Evolutionary conservation across 2,329 filamentous ascomycete species (phyloP).

Genomic region (Ophiostoma sp.): DNA sequence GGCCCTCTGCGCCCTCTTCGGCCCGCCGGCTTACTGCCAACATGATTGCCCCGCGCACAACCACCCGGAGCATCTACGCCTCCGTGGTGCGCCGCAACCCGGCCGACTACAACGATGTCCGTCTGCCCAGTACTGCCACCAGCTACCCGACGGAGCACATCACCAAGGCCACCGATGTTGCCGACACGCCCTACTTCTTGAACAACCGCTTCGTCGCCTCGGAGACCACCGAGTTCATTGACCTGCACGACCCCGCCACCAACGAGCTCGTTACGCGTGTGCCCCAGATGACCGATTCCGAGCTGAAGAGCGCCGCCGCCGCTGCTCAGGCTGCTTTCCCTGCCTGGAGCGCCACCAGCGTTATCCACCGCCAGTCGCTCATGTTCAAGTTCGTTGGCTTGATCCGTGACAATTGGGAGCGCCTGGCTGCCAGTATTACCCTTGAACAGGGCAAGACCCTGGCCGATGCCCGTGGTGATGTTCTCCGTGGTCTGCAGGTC

Average conservation of each 20-base stretch:
- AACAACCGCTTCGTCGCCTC: conserved; percentile 77
- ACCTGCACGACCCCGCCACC: conserved; percentile 78
- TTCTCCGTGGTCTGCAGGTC: conserved; percentile 78
- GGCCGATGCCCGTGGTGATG: conserved; percentile 78
- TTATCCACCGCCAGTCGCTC: conserved; percentile 75
- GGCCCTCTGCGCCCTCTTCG: conserved; percentile 36
- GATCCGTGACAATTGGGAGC: conserved; percentile 82
- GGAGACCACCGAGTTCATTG: conserved; percentile 69
- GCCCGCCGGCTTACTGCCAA: conserved; percentile 34
- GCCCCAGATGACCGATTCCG: conserved; percentile 75
- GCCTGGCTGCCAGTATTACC: conserved; percentile 80
- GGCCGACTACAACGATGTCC: conserved; percentile 42
- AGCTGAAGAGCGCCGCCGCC: conserved; percentile 72
- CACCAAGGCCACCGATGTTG: conserved; percentile 57
- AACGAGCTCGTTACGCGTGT: conserved; percentile 83
- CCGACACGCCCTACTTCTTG: conserved; percentile 77
- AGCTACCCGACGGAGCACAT: conserved; percentile 72
- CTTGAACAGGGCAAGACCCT: conserved; percentile 89
- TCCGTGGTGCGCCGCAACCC: conserved; percentile 57
- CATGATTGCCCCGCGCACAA: conserved; percentile 35
- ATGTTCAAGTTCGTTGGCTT: conserved; percentile 84
- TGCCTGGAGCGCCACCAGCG: conserved; percentile 69
- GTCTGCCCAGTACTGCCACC: conserved; percentile 55
- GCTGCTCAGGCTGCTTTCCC: conserved; percentile 76
- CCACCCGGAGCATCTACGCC: conserved; percentile 56